Percentiles rank a stretch among this genome's conserved stretches.
Evolutionary conservation across 768 basidiomycete species (phyloP).

Genomic region (Galerina marginata): DNA sequence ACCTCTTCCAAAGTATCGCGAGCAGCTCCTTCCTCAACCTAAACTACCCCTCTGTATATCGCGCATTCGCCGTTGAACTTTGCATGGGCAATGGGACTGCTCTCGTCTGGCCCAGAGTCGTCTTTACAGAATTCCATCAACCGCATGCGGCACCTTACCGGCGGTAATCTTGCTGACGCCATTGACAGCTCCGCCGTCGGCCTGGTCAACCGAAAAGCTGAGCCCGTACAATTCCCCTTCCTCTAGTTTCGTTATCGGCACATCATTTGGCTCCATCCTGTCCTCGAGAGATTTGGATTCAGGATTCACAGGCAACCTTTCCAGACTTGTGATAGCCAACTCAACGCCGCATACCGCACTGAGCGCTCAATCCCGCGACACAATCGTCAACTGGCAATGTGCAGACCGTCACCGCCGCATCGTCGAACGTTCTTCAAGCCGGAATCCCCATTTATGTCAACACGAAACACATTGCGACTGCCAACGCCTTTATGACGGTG

Average conservation of each 20-base stretch:
- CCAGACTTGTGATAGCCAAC: neutral
- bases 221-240: constrained; percentile 72
- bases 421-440: constrained; percentile 72
- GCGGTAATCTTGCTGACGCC: constrained; percentile 71
- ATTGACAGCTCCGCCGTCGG: constrained; percentile 66
- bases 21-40: constrained; percentile 79
- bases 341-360: neutral
- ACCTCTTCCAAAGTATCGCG: constrained; percentile 85
- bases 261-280: neutral
- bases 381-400: constrained; percentile 49
- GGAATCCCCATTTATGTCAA: constrained; percentile 87
- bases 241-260: constrained; percentile 7
- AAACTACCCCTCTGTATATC: constrained; percentile 87
- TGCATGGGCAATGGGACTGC: constrained; percentile 84
- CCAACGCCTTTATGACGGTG: constrained; percentile 90
- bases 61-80: constrained; percentile 86
- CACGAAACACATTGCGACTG: constrained; percentile 76
- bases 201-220: constrained; percentile 78
- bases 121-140: constrained; percentile 80
- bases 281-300: neutral
- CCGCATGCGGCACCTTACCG: constrained; percentile 81
- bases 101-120: constrained; percentile 56
- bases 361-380: constrained; percentile 15
- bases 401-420: constrained; percentile 65
- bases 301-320: constrained; percentile 1